Base-by-base conservation (phyloP, 1,284 basidiomycete species). In the Ganoderma lucidum region DNA sequence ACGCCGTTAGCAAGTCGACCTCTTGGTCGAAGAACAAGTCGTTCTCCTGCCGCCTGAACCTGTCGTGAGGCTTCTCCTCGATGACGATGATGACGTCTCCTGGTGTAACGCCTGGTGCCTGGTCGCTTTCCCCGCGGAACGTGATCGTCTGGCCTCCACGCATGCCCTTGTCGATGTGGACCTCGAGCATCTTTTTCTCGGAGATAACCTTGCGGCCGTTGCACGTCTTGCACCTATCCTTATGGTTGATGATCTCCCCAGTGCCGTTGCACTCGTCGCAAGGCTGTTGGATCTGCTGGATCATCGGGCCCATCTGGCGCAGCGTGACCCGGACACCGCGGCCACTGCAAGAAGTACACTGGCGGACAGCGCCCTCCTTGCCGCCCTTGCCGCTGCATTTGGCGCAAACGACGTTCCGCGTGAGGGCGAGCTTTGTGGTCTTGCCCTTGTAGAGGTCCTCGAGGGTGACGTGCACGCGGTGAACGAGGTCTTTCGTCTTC, bases 91-190 rank as follows among this genome's bases (percentile, higher is more conserved):
- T 90, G 23, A 99, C 98, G 76, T 99, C 98, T 75, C 98, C 98
- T 1, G 98, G 93, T 69, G 95, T 88, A 48, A 95, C 91, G 45
- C 88, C 92, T 6, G 98, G 97, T 6, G 95, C 91, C 82, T 99
- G 97, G 81, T 99, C 98, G 77, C 95, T 96, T 85, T 99, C 98
- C 69, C 98, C 97, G 69, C 88, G 82, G 84, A 99, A 99, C 68
- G 90, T 91, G 81, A 99, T 96, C 30, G 96, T 97, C 83, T 99
- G 96, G 41, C 98, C 98, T 68, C 93, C 93, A 85, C 96, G 96
- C 98, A 99, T 99, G 68, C 98, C 98, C 87, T 97, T 98, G 88
- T 99, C 98, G 87, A 99, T 95, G 81, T 98, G 96, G 35, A 99
- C 98, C 83, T 99, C 98, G 77, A 99, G 86, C 74, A 99, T 93